phyloP scores from a whole-genome alignment of 768 basidiomycete genomes.

The Rhizopogon salebrosus region DNA sequence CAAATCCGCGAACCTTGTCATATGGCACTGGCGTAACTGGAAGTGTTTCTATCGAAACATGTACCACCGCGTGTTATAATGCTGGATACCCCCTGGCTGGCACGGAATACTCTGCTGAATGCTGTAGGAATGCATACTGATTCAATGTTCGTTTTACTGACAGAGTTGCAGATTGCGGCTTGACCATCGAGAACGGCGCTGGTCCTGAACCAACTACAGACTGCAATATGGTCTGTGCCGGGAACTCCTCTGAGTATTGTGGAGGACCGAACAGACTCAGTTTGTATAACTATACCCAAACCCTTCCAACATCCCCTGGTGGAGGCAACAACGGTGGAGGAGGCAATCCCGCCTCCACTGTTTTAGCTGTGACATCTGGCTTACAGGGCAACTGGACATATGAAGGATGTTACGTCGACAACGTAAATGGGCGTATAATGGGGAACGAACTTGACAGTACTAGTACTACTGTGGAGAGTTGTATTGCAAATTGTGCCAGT shows the following conservation, averaged over 20 bases:
- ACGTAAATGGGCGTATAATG: constrained; percentile 60
- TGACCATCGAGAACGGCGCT: constrained; percentile 14
- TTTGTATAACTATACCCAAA: constrained; percentile 67
- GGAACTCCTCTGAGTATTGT: constrained; percentile 61
- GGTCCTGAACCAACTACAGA: constrained; percentile 38
- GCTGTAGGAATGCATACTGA: constrained; percentile 33
- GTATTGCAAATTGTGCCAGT: constrained; percentile 52
- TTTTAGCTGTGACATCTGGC: constrained; percentile 43
- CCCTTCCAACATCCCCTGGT: constrained; percentile 35
- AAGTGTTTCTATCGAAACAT: constrained; percentile 44
- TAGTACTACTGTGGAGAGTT: constrained; percentile 53
- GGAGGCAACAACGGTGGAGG: constrained; percentile 29
- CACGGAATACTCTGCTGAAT: constrained; percentile 42
- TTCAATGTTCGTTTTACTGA: neutral
- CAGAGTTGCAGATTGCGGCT: constrained; percentile 12
- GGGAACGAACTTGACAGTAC: constrained; percentile 33
- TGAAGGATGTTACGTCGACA: constrained; percentile 68
- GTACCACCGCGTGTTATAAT: constrained; percentile 41
- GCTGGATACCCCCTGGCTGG: constrained; percentile 38
- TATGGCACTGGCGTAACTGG: constrained; percentile 30
- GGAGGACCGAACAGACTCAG: constrained; percentile 68
- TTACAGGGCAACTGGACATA: constrained; percentile 58
- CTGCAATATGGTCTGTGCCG: constrained; percentile 65
- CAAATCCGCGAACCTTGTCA: constrained; percentile 28
- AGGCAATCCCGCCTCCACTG: constrained; percentile 14